Conservation (phyloP, 2,329 filamentous ascomycete genomes). For the Aspergillus sergii region DNA sequence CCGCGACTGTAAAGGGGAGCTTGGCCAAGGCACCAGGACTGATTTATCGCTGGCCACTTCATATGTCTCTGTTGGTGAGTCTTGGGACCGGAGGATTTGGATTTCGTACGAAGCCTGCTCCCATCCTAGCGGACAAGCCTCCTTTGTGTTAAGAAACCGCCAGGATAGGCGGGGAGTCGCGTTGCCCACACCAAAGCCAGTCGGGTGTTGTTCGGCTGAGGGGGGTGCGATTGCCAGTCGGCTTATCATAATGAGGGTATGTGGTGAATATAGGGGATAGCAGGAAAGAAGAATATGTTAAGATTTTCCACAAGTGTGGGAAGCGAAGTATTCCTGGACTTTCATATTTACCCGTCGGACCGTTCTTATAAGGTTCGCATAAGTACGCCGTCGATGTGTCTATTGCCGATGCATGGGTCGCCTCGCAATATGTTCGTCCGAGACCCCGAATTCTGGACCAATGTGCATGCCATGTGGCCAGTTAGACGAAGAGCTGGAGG, state of each 20-base stretch:
- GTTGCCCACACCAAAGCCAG: conserved; percentile 28
- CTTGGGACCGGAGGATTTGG: conserved; percentile 15
- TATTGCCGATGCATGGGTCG: background rate
- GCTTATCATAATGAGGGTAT: background rate
- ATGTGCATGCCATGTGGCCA: background rate
- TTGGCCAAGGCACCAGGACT: conserved; percentile 31
- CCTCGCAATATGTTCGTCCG: background rate
- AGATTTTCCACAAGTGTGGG: background rate
- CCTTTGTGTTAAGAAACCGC: conserved; percentile 20
- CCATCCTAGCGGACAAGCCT: conserved; percentile 22
- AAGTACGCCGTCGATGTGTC: background rate
- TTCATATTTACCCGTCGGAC: background rate
- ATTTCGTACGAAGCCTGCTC: conserved; percentile 31
- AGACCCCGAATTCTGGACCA: background rate
- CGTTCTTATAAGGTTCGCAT: background rate
- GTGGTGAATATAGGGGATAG: background rate
- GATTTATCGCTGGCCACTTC: conserved; percentile 22
- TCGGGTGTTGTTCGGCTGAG: conserved; percentile 12
- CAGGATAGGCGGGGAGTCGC: conserved; percentile 31
- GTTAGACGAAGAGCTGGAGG: background rate
- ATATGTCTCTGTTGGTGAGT: conserved; percentile 12
- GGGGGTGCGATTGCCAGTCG: background rate
- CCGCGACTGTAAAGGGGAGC: conserved; percentile 22
- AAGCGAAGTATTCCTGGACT: background rate
- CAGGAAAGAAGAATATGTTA: background rate